Evolutionary conservation across 2,329 filamentous ascomycete genomes (phyloP).

Genomic region (Rasamsonia emersonii): DNA sequence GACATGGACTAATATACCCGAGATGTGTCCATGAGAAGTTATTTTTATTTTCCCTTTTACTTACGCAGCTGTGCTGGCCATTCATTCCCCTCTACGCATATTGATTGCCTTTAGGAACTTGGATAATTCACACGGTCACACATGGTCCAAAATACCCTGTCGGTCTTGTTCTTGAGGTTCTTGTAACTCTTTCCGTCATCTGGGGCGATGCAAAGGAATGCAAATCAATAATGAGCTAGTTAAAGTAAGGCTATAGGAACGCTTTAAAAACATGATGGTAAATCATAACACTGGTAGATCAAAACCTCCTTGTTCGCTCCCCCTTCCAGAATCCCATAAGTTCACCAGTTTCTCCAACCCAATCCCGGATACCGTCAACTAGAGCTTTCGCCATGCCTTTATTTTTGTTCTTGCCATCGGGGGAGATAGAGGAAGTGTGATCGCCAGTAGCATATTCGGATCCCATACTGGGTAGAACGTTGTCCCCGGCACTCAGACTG

Average conservation of each 20-base stretch:
- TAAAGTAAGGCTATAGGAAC: background rate
- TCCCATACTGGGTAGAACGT: slow-evolving; percentile 87
- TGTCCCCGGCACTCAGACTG: slow-evolving; percentile 85
- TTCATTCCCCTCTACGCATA: too few relatives aligned
- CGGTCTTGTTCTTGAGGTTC: too few relatives aligned
- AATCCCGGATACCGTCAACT: slow-evolving; percentile 51
- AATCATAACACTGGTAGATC: slow-evolving; percentile 5
- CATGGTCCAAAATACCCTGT: too few relatives aligned
- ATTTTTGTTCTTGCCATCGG: slow-evolving; percentile 38
- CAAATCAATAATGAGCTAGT: too few relatives aligned
- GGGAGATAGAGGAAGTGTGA: slow-evolving; percentile 14
- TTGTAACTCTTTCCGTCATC: too few relatives aligned
- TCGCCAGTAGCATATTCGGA: slow-evolving; percentile 60
- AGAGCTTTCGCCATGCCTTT: slow-evolving; percentile 56
- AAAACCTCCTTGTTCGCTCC: slow-evolving; percentile 44
- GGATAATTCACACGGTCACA: too few relatives aligned
- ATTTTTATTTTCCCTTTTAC: too few relatives aligned
- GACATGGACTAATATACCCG: too few relatives aligned
- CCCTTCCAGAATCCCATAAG: slow-evolving; percentile 55
- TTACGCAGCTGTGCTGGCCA: too few relatives aligned
- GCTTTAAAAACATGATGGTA: background rate
- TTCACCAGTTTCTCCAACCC: slow-evolving; percentile 54
- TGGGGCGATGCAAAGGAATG: too few relatives aligned
- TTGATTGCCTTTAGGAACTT: too few relatives aligned
- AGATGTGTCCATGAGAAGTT: too few relatives aligned